A percentile compares a stretch with the other conserved stretches of the same genome.
phyloP scores from a whole-genome alignment of 768 basidiomycete species.

The Coprinopsis marcescibilis region DNA sequence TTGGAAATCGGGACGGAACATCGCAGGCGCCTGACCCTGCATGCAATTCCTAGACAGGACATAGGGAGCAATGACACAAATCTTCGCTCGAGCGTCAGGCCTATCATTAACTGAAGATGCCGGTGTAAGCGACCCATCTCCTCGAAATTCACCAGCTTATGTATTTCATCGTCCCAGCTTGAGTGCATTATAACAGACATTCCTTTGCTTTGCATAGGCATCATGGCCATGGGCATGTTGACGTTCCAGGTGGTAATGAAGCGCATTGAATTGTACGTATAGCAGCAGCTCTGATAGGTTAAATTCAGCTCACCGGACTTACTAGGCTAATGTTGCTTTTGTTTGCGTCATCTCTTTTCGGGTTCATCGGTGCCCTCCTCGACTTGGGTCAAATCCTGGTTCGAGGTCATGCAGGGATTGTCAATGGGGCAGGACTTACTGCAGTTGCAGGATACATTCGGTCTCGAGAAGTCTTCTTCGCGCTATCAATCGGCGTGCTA shows the following conservation, averaged over 20 bases:
- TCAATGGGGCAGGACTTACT: constrained; percentile 18
- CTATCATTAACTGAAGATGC: constrained; percentile 34
- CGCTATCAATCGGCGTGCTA: constrained; percentile 51
- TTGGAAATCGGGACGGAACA: too few species aligned
- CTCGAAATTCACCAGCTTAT: background rate
- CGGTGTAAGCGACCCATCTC: constrained; percentile 31
- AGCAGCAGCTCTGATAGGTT: constrained; percentile 3
- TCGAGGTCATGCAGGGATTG: constrained; percentile 24
- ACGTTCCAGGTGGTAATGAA: constrained; percentile 50
- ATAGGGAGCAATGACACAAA: constrained; percentile 16
- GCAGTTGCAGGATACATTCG: constrained; percentile 35
- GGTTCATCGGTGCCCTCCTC: constrained; percentile 57
- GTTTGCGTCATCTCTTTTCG: constrained; percentile 50
- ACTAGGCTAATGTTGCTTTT: constrained; percentile 44
- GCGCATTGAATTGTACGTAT: constrained; percentile 45
- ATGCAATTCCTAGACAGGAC: too few species aligned
- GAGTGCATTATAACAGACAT: constrained; percentile 56
- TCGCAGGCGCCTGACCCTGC: too few species aligned
- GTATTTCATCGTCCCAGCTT: constrained; percentile 35
- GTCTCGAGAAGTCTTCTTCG: constrained; percentile 53
- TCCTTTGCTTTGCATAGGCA: constrained; percentile 60
- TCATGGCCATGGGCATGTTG: constrained; percentile 58
- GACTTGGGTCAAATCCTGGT: constrained; percentile 54
- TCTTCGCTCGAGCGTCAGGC: constrained; percentile 16
- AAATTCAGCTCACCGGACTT: constrained; percentile 6